These are phyloP conservation scores for Flammula alnicola DNA, from an alignment of 1,284 basidiomycete genomes.

Conservation along the genomic window DNA sequence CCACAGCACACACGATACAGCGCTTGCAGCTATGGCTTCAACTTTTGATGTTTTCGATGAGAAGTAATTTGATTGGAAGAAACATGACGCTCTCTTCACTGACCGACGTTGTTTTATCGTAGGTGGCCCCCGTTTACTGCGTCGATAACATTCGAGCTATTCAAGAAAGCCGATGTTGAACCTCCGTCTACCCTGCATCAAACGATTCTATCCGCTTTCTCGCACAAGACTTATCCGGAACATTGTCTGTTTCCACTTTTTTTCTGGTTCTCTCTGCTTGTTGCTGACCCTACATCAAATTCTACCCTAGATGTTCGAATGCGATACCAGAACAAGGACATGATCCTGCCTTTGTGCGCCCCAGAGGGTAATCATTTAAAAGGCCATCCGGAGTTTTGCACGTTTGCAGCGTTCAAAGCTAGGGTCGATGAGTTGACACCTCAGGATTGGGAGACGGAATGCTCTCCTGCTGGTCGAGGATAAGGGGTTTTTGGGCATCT, in stretches of 20 bases:
- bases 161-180: slow-evolving; percentile 41
- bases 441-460: slow-evolving; percentile 67
- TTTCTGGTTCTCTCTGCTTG: slow-evolving; percentile 32
- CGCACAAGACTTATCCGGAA: slow-evolving; percentile 12
- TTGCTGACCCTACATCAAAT: slow-evolving; percentile 15
- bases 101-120: not conserved
- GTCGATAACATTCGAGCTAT: slow-evolving; percentile 75
- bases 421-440: slow-evolving; percentile 69
- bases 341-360: slow-evolving; percentile 71
- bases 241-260: slow-evolving; percentile 21
- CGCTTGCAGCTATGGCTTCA: slow-evolving; percentile 67
- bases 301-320: slow-evolving; percentile 66
- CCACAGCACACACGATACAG: slow-evolving; percentile 79
- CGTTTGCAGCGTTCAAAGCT: slow-evolving; percentile 66
- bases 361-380: slow-evolving; percentile 69
- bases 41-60: slow-evolving; percentile 82
- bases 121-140: slow-evolving; percentile 81
- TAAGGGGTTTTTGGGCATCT: too few relatives aligned
- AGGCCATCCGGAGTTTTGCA: slow-evolving; percentile 80
- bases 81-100: not conserved
- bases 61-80: slow-evolving; percentile 44
- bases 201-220: slow-evolving; percentile 32
- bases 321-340: slow-evolving; percentile 75
- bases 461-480: slow-evolving; percentile 37
- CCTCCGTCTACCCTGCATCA: slow-evolving; percentile 32